phyloP scores from a whole-genome alignment of 2,329 filamentous ascomycete species.

The Xylaria sp. region DNA sequence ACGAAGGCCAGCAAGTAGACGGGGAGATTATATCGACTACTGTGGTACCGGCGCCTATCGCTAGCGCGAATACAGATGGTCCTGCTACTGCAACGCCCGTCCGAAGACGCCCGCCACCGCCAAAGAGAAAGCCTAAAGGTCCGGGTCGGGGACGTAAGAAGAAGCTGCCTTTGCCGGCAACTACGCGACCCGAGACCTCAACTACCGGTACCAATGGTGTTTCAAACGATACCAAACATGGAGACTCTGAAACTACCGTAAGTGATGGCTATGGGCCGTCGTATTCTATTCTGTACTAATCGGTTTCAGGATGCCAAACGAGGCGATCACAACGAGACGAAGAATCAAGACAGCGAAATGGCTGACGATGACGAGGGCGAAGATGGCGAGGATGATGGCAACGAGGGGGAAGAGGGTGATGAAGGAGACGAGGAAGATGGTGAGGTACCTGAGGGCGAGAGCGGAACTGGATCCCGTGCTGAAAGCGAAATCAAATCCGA shows the following conservation, averaged over 20 bases:
- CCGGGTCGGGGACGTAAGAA: conserved; percentile 80
- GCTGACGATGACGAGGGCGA: conserved; percentile 55
- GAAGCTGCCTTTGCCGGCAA: conserved; percentile 53
- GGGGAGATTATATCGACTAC: conserved; percentile 75
- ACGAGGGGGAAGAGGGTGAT: conserved; percentile 49
- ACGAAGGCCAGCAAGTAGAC: conserved; percentile 77
- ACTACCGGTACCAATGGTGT: conserved; percentile 43
- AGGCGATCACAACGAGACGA: conserved; percentile 46
- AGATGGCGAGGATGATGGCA: conserved; percentile 52
- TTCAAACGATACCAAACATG: conserved; percentile 43
- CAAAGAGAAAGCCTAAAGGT: conserved; percentile 80
- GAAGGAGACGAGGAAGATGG: conserved; percentile 49
- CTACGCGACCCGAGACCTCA: conserved; percentile 38
- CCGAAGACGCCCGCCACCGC: conserved; percentile 71
- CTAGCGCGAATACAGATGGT: conserved; percentile 60
- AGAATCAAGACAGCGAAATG: conserved; percentile 56
- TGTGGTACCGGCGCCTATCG: conserved; percentile 54
- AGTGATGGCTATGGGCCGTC: conserved; percentile 22
- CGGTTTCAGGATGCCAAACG: conserved; percentile 43
- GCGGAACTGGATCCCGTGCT: conserved; percentile 38
- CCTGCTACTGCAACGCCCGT: conserved; percentile 48
- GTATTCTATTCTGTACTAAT: conserved; percentile 20
- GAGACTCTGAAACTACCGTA: conserved; percentile 44
- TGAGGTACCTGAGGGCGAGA: conserved; percentile 50
- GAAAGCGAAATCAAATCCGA: conserved; percentile 38